Evolutionary conservation across 768 basidiomycete genomes (phyloP).

Genomic region (Tylopilus felleus): DNA sequence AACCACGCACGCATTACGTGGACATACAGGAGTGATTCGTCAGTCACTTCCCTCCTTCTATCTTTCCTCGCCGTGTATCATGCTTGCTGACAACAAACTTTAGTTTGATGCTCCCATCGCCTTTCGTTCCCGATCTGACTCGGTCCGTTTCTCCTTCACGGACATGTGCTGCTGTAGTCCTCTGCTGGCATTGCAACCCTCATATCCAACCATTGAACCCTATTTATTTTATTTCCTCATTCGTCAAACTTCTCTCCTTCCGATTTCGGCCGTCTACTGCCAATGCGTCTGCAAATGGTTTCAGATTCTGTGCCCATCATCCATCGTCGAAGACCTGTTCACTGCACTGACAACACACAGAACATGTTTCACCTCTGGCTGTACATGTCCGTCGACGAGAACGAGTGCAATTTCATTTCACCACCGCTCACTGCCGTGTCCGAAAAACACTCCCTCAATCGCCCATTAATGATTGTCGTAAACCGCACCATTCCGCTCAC

Average conservation of each 20-base stretch:
- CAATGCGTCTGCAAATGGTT: slow-evolving; percentile 2
- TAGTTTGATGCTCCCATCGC: slow-evolving; percentile 13
- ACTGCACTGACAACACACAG: background rate
- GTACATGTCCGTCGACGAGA: slow-evolving; percentile 1
- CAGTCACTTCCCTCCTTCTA: slow-evolving; percentile 16
- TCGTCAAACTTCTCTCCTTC: slow-evolving; percentile 4
- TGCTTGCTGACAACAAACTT: slow-evolving; percentile 15
- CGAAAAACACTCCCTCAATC: slow-evolving; percentile 13
- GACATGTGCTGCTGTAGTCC: slow-evolving; percentile 7
- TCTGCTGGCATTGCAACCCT: slow-evolving; percentile 10
- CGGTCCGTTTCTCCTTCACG: background rate
- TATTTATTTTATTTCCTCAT: slow-evolving; percentile 11
- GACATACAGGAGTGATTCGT: slow-evolving; percentile 14
- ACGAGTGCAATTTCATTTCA: slow-evolving; percentile 11
- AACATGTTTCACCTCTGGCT: background rate
- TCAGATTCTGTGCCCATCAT: slow-evolving; percentile 4
- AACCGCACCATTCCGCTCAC: slow-evolving; percentile 5
- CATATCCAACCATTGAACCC: slow-evolving; percentile 29
- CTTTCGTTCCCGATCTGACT: slow-evolving; percentile 1
- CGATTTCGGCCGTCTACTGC: background rate
- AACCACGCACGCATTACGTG: slow-evolving; percentile 22
- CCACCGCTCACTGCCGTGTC: background rate
- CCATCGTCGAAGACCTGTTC: background rate
- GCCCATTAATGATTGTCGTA: slow-evolving; percentile 20
- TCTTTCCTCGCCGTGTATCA: slow-evolving; percentile 3